These are phyloP conservation scores for Phytophthora melonis DNA, from an alignment of 352 stramenopile genomes.

Conservation along the genomic window DNA sequence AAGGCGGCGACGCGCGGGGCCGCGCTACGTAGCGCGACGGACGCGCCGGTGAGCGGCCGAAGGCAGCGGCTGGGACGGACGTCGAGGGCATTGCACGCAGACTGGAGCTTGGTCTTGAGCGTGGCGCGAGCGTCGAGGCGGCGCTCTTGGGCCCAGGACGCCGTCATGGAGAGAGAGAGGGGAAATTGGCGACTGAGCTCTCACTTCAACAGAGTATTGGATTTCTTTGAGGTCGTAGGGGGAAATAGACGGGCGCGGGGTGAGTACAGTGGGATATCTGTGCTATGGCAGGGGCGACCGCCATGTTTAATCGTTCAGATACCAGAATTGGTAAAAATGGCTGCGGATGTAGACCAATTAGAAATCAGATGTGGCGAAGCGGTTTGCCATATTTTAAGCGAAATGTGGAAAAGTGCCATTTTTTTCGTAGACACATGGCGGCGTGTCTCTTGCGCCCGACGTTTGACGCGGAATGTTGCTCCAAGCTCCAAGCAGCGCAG, in stretches of 20 bases:
- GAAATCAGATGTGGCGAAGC: not conserved
- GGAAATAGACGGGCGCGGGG: constrained; percentile 7
- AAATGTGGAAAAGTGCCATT: not conserved
- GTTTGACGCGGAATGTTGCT: constrained; percentile 8
- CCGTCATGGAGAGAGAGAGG: constrained; percentile 12
- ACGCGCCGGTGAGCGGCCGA: constrained; percentile 22
- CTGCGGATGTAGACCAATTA: too few species aligned
- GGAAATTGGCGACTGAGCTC: constrained; percentile 25
- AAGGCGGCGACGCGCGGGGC: constrained; percentile 34
- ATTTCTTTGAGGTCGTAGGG: constrained; percentile 3
- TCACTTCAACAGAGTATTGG: constrained; percentile 22
- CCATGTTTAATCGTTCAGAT: too few species aligned
- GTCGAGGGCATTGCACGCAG: not conserved
- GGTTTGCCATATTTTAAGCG: not conserved
- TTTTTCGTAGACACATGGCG: not conserved
- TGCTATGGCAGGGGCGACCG: not conserved
- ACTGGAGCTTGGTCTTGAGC: too few species aligned
- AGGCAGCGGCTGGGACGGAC: constrained; percentile 11
- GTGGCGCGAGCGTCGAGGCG: constrained; percentile 7
- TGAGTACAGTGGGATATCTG: constrained; percentile 9
- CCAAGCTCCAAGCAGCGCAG: not conserved
- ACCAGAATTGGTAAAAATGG: too few species aligned
- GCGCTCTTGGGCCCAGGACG: constrained; percentile 13
- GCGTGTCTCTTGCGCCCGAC: constrained; percentile 22
- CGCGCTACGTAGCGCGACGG: constrained; percentile 4